Evolutionary conservation across 352 stramenopile species (phyloP).

Genomic region (Halophytophthora batemanensis): DNA sequence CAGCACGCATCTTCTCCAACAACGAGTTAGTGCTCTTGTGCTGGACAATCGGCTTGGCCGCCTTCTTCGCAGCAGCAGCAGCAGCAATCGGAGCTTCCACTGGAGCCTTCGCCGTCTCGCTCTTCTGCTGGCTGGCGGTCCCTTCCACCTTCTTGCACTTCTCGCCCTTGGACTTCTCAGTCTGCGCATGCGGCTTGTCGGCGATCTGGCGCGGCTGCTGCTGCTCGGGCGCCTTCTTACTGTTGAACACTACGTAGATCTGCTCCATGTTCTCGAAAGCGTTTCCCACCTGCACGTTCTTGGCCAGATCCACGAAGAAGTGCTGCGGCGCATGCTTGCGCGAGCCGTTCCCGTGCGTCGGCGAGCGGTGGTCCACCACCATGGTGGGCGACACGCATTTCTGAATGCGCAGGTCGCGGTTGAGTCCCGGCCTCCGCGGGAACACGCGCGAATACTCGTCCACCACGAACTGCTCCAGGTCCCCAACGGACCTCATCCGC

Average conservation of each 20-base stretch:
- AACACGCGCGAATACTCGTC: constrained; percentile 66
- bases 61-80: constrained; percentile 11
- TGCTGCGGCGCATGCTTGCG: constrained; percentile 30
- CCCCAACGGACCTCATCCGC: constrained; percentile 36
- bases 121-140: constrained; percentile 8
- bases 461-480: constrained; percentile 64
- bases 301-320: constrained; percentile 71
- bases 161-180: constrained; percentile 2
- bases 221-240: constrained; percentile 15
- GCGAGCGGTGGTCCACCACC: constrained; percentile 47
- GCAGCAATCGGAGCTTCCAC: not conserved
- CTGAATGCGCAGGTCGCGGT: constrained; percentile 57
- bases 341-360: constrained; percentile 7
- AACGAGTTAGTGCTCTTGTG: constrained; percentile 34
- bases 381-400: constrained; percentile 61
- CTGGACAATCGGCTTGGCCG: not conserved
- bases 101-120: constrained; percentile 7
- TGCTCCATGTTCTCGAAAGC: constrained; percentile 80
- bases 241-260: constrained; percentile 61
- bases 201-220: not conserved
- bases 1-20: constrained; percentile 29
- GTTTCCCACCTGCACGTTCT: constrained; percentile 75
- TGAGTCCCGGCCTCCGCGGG: constrained; percentile 41
- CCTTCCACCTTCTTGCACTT: constrained; percentile 1
- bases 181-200: constrained; percentile 2